Evolutionary conservation across 2,329 filamentous ascomycete genomes (phyloP), one percentile per base, ranked within the genome.

Genomic region (Acrocalymma vagum): DNA sequence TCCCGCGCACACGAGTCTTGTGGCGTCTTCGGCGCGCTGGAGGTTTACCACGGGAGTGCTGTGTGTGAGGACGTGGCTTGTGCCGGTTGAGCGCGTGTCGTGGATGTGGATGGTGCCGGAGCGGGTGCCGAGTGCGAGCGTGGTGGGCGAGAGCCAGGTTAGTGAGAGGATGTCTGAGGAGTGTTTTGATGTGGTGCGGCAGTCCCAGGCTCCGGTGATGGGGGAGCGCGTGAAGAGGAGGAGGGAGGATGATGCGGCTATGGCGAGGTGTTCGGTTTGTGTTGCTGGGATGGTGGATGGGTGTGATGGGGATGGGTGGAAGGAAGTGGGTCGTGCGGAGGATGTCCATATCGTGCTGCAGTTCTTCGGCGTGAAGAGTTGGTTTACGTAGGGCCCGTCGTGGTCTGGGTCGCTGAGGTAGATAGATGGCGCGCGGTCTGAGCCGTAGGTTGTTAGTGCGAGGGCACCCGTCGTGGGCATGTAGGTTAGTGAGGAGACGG

Each of bases 91-190:
- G 25, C 68, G 61, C 1, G 48, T 48, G 39, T 72, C 67, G 41
- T 67, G 62, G 22, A 70, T 49, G 13, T 51, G 46, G 4, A 75
- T 62, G 3, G 45, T 58, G 8, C 62, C 63, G 21, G 68, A 53
- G 4, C 70, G 60, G 11, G 55, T 53, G 6, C 70, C 70, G 2
- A 63, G 39, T 2, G 58, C 58, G 14, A 73, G 25, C 6, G 58
- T 59, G 6, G 48, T 65, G 9, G 53, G 46, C 1, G 51, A 58
- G 2, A 70, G 48, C 69, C 69, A 73, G 14, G 62, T 51, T 4
- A 72, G 26, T 0, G 67, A 51, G 7, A 69, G 50, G 9, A 70
- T 48, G 25, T 72, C 67, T 5, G 58, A 48, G 0, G 44, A n/a
- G 6, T 42, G 26, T n/a, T 51, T 24, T 1, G 53, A 29, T 0